Evolutionary conservation across 179 eudicot species (phyloP), one percentile per base, ranked within the genome.

Genomic region (Nepenthes alata): DNA sequence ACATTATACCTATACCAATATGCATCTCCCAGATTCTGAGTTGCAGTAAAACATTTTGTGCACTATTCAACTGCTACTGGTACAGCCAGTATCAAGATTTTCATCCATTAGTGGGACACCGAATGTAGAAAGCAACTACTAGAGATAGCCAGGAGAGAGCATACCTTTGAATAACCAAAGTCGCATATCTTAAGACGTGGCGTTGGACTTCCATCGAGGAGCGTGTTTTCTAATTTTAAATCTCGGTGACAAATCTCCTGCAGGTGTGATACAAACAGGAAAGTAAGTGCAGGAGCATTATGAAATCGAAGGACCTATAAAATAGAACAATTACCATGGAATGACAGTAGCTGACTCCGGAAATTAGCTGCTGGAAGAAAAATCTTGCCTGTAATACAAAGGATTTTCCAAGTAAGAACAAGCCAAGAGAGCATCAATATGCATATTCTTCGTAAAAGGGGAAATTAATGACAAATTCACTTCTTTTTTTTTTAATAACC

Each of bases 191-290:
- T 88, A 25, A 88, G 83, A 34, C 87, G 91, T 2, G 91, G 95
- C 54, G 84, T 62, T 61, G 81, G 82, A 74, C 85, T 88, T 53
- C 87, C 95, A 61, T 88, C 95, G 51, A 88, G 75, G 5, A 88
- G 91, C 2, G 95, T 85, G 75, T 88, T 88, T 55, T 88, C 95
- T 34, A 88, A 80, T 74, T 88, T 88, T 60, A 88, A 75, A 72
- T 88, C 95, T 65, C 95, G 78, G 66, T 88, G 95, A 69, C 95
- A 88, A 55, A 88, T 78, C 79, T 88, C 91, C 95, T 88, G 73
- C 78, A 74, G 5, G 57, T 0, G 34, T 47, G 14, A 58, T 38
- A 34, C 1, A 10, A n/a, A 14, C 13, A 16, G 2, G 0, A 51
- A 41, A 41, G 45, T 4, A 25, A 7, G 6, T 41, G 45, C 45